Evolutionary conservation across 805 yeast species (phyloP), one percentile per base, ranked within the genome.

Genomic region (Maudiozyma serrabonitensis): DNA sequence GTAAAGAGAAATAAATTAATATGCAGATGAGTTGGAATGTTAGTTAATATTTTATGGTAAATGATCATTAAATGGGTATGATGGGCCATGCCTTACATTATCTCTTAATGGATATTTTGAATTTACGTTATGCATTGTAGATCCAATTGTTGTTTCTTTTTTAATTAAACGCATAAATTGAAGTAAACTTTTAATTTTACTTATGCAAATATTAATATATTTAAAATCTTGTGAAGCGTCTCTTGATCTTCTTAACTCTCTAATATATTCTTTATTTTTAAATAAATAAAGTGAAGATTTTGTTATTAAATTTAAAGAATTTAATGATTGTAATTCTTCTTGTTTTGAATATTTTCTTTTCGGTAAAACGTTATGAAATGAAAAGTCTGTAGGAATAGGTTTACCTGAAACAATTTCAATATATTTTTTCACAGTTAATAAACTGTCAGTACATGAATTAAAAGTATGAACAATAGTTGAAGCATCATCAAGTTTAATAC

Each of bases 401-500:
- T 31, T 18, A 9, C 37, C 16, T 6, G 31, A 32, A 19, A 23
- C 26, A 13, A 16, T 43, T 18, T 80, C 80, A 7, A 85, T 66
- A 80, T 82, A 82, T 21, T 62, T 63, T 47, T 95, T 69, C 4
- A 87, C 88, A 44, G 72, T 74, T n/a, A 66, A 64, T 34, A 87
- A 68, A 1, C 76, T 75, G 7, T 73, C 69, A 1, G 25, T 31
- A 23, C 55, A 51, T 1, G 74, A 61, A 1, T 60, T 51, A 55
- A 87, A 85, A 19, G 69, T 69, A 41, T 76, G 72, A 49, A 72
- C 74, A 4, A 83, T 50, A 1, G 82, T 69, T 13, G 70, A 68
- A 0, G 95, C 90, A 64, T 86, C 84, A 45, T 85, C 72, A 39
- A 84, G 68, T 55, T 86, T 77, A 12, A 87, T 69, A 11, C 79